Base-by-base conservation (phyloP, 2,329 filamentous ascomycete species). In the Ilyonectria mors-panacis region DNA sequence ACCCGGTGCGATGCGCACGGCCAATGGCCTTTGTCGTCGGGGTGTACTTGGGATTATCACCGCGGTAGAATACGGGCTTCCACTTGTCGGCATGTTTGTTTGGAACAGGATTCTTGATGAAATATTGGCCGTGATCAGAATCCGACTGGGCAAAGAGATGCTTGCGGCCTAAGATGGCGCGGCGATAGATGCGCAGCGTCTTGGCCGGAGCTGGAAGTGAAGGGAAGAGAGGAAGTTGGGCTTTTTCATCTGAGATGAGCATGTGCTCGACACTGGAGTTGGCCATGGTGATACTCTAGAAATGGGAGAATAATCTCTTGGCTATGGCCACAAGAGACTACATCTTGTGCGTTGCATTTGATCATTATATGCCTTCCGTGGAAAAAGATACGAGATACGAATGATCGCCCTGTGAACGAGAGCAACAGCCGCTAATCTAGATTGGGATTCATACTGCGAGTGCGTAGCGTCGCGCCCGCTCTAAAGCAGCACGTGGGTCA, bases 1-100 rank as follows among this genome's bases (percentile, higher is more conserved):
- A 39, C 17, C 59, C 50, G 3, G 60, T 65, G 0, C 70, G 66
- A 3, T 58, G 44, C 0, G 61, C 63, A 5, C 66, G 63, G 13
- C 59, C 63, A 8, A 72, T 51, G 30, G 54, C 51, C 2, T n/a
- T 58, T 45, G 61, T 67, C 8, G 33, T 37, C 6, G 53, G 51
- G 8, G 54, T 63, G 64, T 72, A 72, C 53, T 70, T 72, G 12
- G 70, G 70, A 35, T 72, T 72, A 23, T 72, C 70, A 23, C 70
- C 66, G 10, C 59, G 60, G 61, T 66, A 69, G 4, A 72, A 62
- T 15, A 70, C 26, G 4, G 70, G 70, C 17, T 61, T 68, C 70
- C 70, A 72, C 13, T 28, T 30, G 57, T 59, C 30, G 2, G 63
- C 42, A 50, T 69, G 68, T 21, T 70, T 72, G 48, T 72, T 60